A percentile compares a stretch with the other conserved stretches of the same genome.
phyloP scores from a whole-genome alignment of 163 green algal species.

The Trebouxia gelatinosa region DNA sequence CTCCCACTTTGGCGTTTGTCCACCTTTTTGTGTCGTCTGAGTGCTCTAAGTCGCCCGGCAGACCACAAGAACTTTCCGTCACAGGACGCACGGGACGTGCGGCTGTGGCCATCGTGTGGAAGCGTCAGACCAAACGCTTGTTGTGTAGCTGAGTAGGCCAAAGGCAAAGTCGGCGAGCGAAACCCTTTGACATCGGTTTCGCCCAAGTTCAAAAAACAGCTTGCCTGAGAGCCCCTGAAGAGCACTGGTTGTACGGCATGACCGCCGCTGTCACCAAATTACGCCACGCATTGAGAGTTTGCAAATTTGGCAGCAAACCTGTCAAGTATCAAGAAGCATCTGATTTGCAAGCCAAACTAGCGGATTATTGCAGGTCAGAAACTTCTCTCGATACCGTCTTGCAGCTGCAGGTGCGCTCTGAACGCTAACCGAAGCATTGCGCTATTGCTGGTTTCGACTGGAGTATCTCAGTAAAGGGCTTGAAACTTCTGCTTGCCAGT shows the following conservation, averaged over 20 bases:
- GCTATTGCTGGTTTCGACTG: background rate
- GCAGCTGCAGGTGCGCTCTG: background rate
- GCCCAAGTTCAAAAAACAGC: too few species aligned
- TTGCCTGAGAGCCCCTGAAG: too few species aligned
- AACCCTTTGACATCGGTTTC: too few species aligned
- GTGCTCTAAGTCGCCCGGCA: conserved; percentile 11
- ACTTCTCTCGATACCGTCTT: background rate
- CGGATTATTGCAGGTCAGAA: background rate
- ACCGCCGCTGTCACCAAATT: background rate
- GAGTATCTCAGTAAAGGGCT: background rate
- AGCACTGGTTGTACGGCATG: background rate
- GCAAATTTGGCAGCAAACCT: background rate
- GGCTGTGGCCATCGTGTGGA: background rate
- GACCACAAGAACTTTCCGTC: too few species aligned
- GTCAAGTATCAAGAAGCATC: background rate
- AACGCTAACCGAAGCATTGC: background rate
- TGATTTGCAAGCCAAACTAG: background rate
- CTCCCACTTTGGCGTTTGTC: background rate
- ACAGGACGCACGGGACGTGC: too few species aligned
- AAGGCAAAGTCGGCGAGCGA: background rate
- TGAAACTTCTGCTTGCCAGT: conserved; percentile 9
- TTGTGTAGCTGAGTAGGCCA: background rate
- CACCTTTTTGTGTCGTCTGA: background rate
- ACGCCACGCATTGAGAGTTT: background rate
- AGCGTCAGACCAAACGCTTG: background rate